Conservation (phyloP, 768 basidiomycete genomes). For the Holtermanniella nyarrowii region DNA sequence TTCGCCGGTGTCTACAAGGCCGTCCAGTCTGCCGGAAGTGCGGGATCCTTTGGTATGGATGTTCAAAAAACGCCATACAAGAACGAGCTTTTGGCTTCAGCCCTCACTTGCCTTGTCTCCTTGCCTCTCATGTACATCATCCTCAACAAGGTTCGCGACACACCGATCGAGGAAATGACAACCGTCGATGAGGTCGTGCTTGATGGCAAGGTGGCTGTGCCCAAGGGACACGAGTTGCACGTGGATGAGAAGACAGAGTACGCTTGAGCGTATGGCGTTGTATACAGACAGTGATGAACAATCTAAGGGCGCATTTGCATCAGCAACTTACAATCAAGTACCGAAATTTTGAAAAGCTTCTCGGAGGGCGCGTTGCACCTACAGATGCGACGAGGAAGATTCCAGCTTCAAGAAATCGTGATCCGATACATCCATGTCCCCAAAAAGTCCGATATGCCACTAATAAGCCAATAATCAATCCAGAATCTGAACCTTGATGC, state of each 20-base stretch:
- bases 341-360: no score
- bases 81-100: constrained; percentile 41
- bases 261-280: background rate
- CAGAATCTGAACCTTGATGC: constrained; percentile 42
- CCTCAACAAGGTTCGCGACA: constrained; percentile 12
- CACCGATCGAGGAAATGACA: constrained; percentile 14
- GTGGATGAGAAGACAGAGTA: background rate
- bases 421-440: no score
- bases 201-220: constrained; percentile 10
- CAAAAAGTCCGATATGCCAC: background rate
- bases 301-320: no score
- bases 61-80: constrained; percentile 45
- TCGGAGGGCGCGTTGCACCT: no score
- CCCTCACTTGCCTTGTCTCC: constrained; percentile 19
- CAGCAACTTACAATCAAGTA: no score
- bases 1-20: constrained; percentile 47
- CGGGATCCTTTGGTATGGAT: constrained; percentile 47
- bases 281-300: no score
- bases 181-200: constrained; percentile 9
- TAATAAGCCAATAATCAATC: constrained; percentile 9
- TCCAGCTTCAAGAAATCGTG: no score
- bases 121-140: constrained; percentile 21
- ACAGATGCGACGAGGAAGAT: no score
- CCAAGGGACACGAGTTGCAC: constrained; percentile 18
- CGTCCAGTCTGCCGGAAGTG: constrained; percentile 39